Evolutionary conservation across 495 filamentous ascomycete genomes (phyloP).

Genomic region (Neurospora sp.): DNA sequence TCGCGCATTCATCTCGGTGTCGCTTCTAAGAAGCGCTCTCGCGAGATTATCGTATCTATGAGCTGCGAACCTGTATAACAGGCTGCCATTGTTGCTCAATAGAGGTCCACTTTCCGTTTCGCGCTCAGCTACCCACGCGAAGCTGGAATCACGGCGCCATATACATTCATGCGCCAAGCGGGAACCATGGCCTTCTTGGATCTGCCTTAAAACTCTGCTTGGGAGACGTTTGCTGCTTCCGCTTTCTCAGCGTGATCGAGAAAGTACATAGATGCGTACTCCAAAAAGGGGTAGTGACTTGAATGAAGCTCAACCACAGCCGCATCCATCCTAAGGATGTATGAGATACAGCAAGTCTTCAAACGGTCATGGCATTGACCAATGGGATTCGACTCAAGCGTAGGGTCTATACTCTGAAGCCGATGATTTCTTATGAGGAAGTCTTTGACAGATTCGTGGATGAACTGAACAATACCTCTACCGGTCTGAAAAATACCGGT

Average conservation of each 20-base stretch:
- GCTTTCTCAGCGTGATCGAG: constrained; percentile 5
- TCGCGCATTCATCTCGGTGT: no score
- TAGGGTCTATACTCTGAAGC: constrained; percentile 6
- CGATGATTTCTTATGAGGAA: constrained; percentile 7
- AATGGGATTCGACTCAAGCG: neutral
- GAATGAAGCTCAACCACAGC: no score
- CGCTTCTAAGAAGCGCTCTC: no score
- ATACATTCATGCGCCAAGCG: no score
- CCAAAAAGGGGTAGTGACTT: neutral
- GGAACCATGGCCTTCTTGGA: no score
- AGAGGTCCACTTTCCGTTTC: no score
- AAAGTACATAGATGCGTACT: neutral
- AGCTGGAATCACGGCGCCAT: no score
- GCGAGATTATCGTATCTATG: no score
- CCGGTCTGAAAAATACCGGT: no score
- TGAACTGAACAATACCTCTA: constrained; percentile 1
- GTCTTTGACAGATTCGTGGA: constrained; percentile 11
- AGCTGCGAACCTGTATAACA: no score
- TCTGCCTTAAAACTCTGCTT: neutral
- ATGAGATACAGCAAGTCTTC: constrained; percentile 1
- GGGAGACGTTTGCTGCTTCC: neutral
- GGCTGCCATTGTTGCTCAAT: no score
- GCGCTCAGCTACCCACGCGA: no score
- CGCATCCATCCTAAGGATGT: neutral
- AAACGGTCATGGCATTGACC: constrained; percentile 3